Evolutionary conservation across 306 rosid species (phyloP), one percentile per base, ranked within the genome.

Genomic region (Dalbergia cochinchinensis): DNA sequence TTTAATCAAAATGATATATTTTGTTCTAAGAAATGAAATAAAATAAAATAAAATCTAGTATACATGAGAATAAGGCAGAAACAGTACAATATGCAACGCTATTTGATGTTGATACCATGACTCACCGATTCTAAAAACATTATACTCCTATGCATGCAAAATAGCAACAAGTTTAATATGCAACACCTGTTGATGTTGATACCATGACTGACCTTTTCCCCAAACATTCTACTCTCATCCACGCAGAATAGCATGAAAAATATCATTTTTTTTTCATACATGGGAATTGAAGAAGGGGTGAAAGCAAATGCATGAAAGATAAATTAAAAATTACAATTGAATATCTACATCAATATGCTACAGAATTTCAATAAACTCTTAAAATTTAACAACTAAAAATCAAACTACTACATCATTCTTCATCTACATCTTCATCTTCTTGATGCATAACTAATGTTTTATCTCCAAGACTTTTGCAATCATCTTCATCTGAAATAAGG

Each of bases 1-100:
- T 44, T 20, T 39, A 74, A 54, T 61, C 59, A 82, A 20, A 18
- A 18, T 54, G 60, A 54, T 53, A 53, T 14, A 53, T n/a, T 54
- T 54, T 54, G 9, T 54, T 54, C 13, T n/a, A 16, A 54, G 60
- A 54, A 54, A 54, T 54, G 20, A 16, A 54, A 54, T 54, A 18
- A 54, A 54, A 54, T 54, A 18, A 54, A 54, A 54, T 37, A 44
- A 26, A 26, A 51, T 51, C 58, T 54, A 16, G 60, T 54, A 15
- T 10, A 54, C 19, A n/a, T 5, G 8, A 1, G 3, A 47, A 53
- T 37, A 4, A 12, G 19, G 19, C 58, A 53, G 58, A 48, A 48
- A 48, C n/a, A 12, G n/a, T 11, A 7, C 54, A 48, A 48, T 53
- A n/a, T 53, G 59, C 59, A 26, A 44, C 50, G 9, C 50, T 8